These are phyloP conservation scores for Blastomyces silverae DNA, from an alignment of 2,329 filamentous ascomycete genomes.

Conservation along the genomic window DNA sequence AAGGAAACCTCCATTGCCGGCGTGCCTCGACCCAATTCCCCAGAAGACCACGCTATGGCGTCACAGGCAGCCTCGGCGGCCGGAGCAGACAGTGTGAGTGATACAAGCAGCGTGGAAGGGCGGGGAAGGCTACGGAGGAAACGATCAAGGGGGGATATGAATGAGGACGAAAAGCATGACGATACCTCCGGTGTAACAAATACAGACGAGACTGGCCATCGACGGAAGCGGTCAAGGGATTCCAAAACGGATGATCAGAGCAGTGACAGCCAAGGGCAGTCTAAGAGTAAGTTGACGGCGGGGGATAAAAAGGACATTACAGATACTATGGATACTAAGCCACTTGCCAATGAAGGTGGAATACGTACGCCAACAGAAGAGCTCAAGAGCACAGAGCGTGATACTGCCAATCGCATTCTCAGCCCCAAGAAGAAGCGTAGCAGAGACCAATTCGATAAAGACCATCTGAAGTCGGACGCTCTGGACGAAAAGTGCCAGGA, in stretches of 20 bases:
- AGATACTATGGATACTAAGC: background rate
- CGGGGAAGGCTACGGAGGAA: constrained; percentile 36
- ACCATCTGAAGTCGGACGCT: constrained; percentile 25
- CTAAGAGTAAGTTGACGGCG: constrained; percentile 8
- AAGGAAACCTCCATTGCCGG: constrained; percentile 55
- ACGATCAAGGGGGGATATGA: constrained; percentile 40
- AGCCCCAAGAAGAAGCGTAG: constrained; percentile 42
- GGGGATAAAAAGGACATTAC: background rate
- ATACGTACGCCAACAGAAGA: constrained; percentile 17
- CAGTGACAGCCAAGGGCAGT: constrained; percentile 5
- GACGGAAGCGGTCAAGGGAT: constrained; percentile 33
- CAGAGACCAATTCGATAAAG: constrained; percentile 39
- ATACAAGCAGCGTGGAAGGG: constrained; percentile 30
- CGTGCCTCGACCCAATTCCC: constrained; percentile 19
- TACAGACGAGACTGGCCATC: constrained; percentile 27
- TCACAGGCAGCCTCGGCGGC: constrained; percentile 14
- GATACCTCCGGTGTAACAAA: constrained; percentile 13
- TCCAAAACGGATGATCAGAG: constrained; percentile 22
- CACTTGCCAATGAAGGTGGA: constrained; percentile 12
- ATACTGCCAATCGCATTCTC: constrained; percentile 23
- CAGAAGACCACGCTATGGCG: constrained; percentile 19
- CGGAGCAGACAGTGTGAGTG: constrained; percentile 21
- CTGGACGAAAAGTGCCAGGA: constrained; percentile 20
- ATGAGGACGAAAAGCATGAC: constrained; percentile 28
- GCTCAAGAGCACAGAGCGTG: constrained; percentile 21